Conservation (phyloP, 176 grass and related monocot species). For the Pharus latifolius region DNA sequence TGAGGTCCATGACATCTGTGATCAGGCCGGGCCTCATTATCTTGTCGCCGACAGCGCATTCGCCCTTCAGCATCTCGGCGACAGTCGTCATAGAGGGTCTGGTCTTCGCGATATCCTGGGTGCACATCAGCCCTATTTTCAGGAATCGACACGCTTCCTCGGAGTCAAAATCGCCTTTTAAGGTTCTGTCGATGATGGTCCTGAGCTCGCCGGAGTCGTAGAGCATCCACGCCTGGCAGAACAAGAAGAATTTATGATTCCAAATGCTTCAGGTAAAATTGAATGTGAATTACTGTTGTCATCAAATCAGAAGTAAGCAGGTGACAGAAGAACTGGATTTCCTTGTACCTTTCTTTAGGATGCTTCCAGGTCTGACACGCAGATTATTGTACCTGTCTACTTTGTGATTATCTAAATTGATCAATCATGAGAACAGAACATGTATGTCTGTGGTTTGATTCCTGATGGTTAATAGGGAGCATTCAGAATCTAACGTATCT, state of each 20-base stretch:
- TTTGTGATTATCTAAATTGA: neutral
- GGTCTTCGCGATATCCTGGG: slow-evolving; percentile 53
- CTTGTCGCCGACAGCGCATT: slow-evolving; percentile 15
- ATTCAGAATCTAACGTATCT: neutral
- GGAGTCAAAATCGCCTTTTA: slow-evolving; percentile 20
- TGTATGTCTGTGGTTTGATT: neutral
- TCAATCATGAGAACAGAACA: neutral
- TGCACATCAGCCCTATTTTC: slow-evolving; percentile 78
- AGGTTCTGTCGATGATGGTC: slow-evolving; percentile 43
- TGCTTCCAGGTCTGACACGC: neutral
- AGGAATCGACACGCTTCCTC: slow-evolving; percentile 43
- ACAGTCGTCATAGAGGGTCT: slow-evolving; percentile 68
- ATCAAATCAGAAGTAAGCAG: too few species aligned
- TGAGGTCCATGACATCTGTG: slow-evolving; percentile 79
- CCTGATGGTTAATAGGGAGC: neutral
- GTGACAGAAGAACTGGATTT: slow-evolving; percentile 20
- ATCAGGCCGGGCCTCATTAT: slow-evolving; percentile 81
- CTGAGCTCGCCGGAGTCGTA: slow-evolving; percentile 43
- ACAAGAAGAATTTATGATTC: slow-evolving; percentile 2
- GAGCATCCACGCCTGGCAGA: slow-evolving; percentile 53
- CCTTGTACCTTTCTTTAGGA: neutral
- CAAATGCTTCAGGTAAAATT: neutral
- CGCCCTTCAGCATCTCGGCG: slow-evolving; percentile 43
- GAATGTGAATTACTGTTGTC: too few species aligned
- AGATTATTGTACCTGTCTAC: neutral